These are phyloP conservation scores for Citrullus amarus DNA, from an alignment of 306 rosid genomes.

Conservation along the genomic window DNA sequence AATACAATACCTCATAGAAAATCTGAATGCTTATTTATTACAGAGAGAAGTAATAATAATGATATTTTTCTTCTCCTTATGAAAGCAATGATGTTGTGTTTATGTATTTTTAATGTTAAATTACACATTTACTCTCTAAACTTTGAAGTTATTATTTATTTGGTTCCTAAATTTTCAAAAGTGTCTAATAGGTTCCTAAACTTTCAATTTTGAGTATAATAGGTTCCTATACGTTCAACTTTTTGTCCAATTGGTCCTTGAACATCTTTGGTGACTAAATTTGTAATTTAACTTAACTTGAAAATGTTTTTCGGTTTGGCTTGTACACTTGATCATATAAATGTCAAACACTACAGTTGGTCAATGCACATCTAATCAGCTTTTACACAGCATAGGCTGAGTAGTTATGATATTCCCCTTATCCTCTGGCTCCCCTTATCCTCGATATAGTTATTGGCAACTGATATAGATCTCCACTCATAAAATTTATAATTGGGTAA, in stretches of 20 bases:
- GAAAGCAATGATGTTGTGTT: not conserved
- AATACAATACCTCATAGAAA: not conserved
- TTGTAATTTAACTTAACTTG: not conserved
- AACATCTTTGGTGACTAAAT: not conserved
- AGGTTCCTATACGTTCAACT: too few relatives aligned
- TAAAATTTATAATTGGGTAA: not conserved
- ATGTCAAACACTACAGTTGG: not conserved
- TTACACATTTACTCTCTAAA: too few relatives aligned
- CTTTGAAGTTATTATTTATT: too few relatives aligned
- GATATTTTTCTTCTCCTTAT: not conserved
- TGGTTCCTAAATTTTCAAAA: too few relatives aligned
- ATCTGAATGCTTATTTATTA: not conserved
- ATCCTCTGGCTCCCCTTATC: not conserved
- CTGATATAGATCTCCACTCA: not conserved
- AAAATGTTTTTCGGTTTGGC: not conserved
- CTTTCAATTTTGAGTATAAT: too few relatives aligned
- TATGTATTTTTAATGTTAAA: not conserved
- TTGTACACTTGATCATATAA: not conserved
- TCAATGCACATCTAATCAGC: not conserved
- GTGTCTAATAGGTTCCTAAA: too few relatives aligned
- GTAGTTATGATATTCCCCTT: not conserved
- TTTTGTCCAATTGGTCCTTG: too few relatives aligned
- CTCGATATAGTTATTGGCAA: not conserved
- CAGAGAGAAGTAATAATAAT: not conserved
- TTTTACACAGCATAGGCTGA: not conserved